phyloP scores from a whole-genome alignment of 2,329 filamentous ascomycete genomes.

The Pyrenochaeta sp. region DNA sequence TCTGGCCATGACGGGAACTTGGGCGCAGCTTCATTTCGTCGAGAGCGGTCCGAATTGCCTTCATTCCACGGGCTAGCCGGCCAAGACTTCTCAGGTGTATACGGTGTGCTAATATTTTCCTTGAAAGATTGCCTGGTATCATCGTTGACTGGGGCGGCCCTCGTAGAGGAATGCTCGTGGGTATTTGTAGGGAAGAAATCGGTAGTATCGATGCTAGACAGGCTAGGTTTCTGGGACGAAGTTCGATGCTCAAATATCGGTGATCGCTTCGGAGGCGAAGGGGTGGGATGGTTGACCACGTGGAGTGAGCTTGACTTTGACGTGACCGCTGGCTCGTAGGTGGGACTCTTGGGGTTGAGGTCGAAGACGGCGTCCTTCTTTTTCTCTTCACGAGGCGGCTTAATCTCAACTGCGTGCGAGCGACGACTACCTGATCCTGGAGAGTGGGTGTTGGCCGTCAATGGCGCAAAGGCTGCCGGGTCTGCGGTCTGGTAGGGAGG shows the following conservation, averaged over 20 bases:
- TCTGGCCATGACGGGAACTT: constrained; percentile 44
- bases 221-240: constrained; percentile 44
- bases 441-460: constrained; percentile 26
- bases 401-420: constrained; percentile 52
- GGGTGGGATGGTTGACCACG: constrained; percentile 34
- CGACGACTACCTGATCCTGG: constrained; percentile 46
- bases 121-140: constrained; percentile 17
- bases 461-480: constrained; percentile 28
- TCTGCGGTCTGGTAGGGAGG: constrained; percentile 26
- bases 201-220: constrained; percentile 50
- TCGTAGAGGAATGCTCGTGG: constrained; percentile 50
- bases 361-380: constrained; percentile 34
- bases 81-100: constrained; percentile 48
- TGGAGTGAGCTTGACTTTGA: constrained; percentile 15
- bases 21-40: constrained; percentile 24
- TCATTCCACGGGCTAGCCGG: constrained; percentile 47
- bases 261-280: constrained; percentile 42
- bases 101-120: constrained; percentile 28
- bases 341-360: constrained; percentile 51
- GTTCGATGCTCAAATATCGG: constrained; percentile 29
- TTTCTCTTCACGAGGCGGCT: constrained; percentile 40
- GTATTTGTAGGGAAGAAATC: constrained; percentile 53
- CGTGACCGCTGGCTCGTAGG: constrained; percentile 45
- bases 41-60: constrained; percentile 26
- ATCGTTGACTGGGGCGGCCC: constrained; percentile 32